phyloP scores from a whole-genome alignment of 2,329 filamentous ascomycete genomes.

The Colletotrichum ledebouriae region DNA sequence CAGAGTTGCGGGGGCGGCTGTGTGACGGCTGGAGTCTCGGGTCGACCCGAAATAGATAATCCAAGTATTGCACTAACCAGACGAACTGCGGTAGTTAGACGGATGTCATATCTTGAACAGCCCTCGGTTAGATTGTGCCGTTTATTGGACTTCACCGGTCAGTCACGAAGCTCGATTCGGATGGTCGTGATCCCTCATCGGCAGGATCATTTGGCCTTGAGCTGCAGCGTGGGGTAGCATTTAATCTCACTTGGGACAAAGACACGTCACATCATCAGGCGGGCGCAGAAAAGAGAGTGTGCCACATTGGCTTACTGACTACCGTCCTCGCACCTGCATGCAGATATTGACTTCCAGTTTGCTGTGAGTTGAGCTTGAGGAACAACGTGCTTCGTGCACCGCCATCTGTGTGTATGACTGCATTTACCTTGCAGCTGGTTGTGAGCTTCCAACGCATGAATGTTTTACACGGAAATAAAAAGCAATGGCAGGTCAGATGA shows the following conservation, averaged over 20 bases:
- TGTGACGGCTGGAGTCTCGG: background rate
- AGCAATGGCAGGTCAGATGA: too few species aligned
- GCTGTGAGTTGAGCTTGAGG: too few species aligned
- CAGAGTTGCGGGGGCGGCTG: conserved; percentile 7
- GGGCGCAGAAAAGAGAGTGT: background rate
- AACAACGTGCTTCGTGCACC: too few species aligned
- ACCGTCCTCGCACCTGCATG: too few species aligned
- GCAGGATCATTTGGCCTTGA: background rate
- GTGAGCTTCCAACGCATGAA: too few species aligned
- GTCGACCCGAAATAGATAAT: background rate
- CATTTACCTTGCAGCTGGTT: too few species aligned
- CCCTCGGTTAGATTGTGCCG: background rate
- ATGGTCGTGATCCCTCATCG: conserved; percentile 1
- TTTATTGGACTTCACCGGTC: background rate
- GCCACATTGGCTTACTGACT: too few species aligned
- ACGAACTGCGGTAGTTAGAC: background rate
- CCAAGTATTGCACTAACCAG: background rate
- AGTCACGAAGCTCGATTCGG: background rate
- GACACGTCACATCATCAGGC: conserved; percentile 14
- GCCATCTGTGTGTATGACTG: too few species aligned
- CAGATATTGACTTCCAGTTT: too few species aligned
- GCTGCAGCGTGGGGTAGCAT: conserved; percentile 9
- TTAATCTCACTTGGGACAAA: background rate
- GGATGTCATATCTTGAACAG: background rate
- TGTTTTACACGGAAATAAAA: too few species aligned